phyloP scores from a whole-genome alignment of 129 eudicot species.

The Daucus carota region DNA sequence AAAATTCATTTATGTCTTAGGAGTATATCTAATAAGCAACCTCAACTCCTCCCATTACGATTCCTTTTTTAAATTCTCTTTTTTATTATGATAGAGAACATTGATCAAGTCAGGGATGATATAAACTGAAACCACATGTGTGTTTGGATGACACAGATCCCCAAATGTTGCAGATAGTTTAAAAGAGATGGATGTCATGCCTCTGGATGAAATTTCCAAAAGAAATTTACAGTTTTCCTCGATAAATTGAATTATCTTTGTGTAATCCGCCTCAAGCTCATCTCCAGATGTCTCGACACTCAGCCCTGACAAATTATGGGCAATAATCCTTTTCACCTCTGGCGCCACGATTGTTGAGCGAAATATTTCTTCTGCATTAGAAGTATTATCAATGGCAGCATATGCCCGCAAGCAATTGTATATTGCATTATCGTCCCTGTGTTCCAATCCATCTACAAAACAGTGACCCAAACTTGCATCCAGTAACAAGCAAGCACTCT shows the following conservation, averaged over 20 bases:
- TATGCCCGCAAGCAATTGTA: constrained; percentile 98
- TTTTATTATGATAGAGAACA: not conserved
- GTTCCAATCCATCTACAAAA: constrained; percentile 83
- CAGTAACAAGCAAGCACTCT: constrained; percentile 63
- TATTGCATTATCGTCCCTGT: constrained; percentile 83
- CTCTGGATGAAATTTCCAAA: constrained; percentile 77
- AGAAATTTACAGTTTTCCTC: constrained; percentile 81
- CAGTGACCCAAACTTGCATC: constrained; percentile 95
- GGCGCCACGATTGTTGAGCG: constrained; percentile 82
- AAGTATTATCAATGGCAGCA: constrained; percentile 91
- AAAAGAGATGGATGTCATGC: constrained; percentile 20
- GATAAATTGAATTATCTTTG: constrained; percentile 46
- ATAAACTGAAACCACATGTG: not conserved
- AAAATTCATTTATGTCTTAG: not conserved
- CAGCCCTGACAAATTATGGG: constrained; percentile 42
- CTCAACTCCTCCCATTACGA: not conserved
- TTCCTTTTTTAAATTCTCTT: not conserved
- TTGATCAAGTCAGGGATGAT: not conserved
- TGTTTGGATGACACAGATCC: not conserved
- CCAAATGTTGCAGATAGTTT: not conserved
- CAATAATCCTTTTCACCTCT: constrained; percentile 57
- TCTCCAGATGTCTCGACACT: constrained; percentile 55
- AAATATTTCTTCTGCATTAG: constrained; percentile 78
- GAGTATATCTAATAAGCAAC: not conserved
- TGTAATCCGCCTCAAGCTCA: constrained; percentile 77